phyloP scores from a whole-genome alignment of 2,329 filamentous ascomycete genomes.

The Harringtonia aguacate region DNA sequence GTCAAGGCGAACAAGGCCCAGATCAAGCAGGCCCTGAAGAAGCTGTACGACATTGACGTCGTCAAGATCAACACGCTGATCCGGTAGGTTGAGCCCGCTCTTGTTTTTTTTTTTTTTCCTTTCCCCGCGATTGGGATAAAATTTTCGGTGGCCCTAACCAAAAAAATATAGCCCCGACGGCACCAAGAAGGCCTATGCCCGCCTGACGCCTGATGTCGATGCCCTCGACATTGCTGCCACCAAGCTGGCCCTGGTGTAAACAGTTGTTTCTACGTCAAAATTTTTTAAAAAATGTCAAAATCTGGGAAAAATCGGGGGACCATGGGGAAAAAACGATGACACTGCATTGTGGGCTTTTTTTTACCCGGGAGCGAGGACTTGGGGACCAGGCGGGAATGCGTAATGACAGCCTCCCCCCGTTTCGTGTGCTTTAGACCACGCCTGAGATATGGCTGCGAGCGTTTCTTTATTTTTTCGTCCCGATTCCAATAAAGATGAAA shows the following conservation, averaged over 20 bases:
- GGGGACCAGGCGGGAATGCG: too few species aligned
- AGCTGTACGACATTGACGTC: slow-evolving; percentile 96
- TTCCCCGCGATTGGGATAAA: neutral
- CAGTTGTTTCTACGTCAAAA: slow-evolving; percentile 3
- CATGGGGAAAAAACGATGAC: neutral
- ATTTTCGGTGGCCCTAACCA: too few species aligned
- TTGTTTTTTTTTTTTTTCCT: neutral
- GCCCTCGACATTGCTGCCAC: slow-evolving; percentile 98
- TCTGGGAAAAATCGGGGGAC: neutral
- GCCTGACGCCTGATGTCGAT: slow-evolving; percentile 92
- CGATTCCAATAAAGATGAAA: too few species aligned
- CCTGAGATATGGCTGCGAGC: too few species aligned
- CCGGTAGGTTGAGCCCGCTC: slow-evolving; percentile 50
- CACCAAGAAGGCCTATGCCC: slow-evolving; percentile 96
- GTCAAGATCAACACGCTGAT: slow-evolving; percentile 99
- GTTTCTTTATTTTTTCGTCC: too few species aligned
- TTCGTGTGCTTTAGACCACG: too few species aligned
- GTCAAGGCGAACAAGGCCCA: slow-evolving; percentile 99
- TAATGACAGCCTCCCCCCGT: too few species aligned
- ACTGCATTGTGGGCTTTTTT: neutral
- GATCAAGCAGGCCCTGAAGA: slow-evolving; percentile 97
- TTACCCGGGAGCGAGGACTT: too few species aligned
- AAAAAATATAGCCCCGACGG: slow-evolving; percentile 66
- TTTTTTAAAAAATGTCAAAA: slow-evolving; percentile 1
- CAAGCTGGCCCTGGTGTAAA: slow-evolving; percentile 96